phyloP scores from a whole-genome alignment of 2,329 filamentous ascomycete genomes.

The Rhinocladiella similis region DNA sequence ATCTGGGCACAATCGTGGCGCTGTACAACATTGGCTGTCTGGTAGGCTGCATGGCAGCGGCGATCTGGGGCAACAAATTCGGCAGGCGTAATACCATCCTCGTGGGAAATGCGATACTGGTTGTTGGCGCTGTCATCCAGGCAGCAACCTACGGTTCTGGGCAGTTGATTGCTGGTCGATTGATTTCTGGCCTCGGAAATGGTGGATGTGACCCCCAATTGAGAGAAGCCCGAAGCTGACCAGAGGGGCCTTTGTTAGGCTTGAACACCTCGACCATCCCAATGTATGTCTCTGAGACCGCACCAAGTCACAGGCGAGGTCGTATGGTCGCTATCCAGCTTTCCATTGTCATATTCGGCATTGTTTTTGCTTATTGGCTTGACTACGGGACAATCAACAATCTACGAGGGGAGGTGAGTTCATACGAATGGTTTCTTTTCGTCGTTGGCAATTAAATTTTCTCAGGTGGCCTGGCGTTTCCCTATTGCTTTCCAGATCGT shows the following conservation, averaged over 20 bases:
- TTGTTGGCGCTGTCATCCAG: conserved; percentile 35
- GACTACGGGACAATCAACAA: conserved; percentile 5
- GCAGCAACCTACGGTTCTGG: background rate
- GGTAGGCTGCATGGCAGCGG: conserved; percentile 31
- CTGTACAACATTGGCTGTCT: conserved; percentile 50
- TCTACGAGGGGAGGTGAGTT: conserved; percentile 3
- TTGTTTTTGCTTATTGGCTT: conserved; percentile 16
- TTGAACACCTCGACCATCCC: conserved; percentile 21
- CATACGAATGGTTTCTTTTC: background rate
- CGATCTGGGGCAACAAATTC: background rate
- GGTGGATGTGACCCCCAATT: conserved; percentile 1
- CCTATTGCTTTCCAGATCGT: conserved; percentile 30
- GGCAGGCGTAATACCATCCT: conserved; percentile 44
- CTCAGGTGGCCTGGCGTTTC: conserved; percentile 17
- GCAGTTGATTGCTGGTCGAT: conserved; percentile 12
- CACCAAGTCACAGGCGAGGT: conserved; percentile 8
- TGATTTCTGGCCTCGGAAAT: conserved; percentile 9
- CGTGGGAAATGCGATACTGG: conserved; percentile 56
- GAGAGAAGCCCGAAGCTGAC: background rate
- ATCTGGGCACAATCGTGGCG: conserved; percentile 50
- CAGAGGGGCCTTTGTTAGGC: conserved; percentile 5
- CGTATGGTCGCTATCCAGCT: conserved; percentile 17
- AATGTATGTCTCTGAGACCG: conserved; percentile 17
- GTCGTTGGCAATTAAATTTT: background rate
- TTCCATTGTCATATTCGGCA: conserved; percentile 13